These are phyloP conservation scores for Fomitopsis schrenkii DNA, from an alignment of 1,284 basidiomycete species.

Conservation along the genomic window DNA sequence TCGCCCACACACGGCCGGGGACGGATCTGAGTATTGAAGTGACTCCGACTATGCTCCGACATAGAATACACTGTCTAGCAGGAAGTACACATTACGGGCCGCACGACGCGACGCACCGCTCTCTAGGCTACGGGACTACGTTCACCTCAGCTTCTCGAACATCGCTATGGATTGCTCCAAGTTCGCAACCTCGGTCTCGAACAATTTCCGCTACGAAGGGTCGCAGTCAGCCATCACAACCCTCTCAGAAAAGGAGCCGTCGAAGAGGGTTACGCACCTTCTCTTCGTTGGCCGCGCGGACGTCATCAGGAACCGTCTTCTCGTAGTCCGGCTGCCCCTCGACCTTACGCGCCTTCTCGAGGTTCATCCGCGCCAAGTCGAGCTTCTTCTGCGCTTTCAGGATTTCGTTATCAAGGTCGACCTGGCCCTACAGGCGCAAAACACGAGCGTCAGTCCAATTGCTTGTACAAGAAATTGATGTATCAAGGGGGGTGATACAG, in stretches of 20 bases:
- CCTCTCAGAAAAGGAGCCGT: background rate
- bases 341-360: conserved; percentile 77
- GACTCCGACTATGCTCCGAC: too few relatives aligned
- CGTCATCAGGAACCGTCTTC: conserved; percentile 73
- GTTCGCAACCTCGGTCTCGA: conserved; percentile 43
- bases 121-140: background rate
- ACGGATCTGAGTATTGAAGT: too few relatives aligned
- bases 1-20: too few relatives aligned
- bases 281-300: conserved; percentile 64
- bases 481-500: background rate
- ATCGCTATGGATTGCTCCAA: conserved; percentile 40
- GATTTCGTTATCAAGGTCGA: conserved; percentile 83
- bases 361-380: conserved; percentile 60
- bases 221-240: conserved; percentile 1
- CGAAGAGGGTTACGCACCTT: conserved; percentile 49
- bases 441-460: background rate
- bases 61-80: background rate
- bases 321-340: conserved; percentile 75
- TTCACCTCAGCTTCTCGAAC: conserved; percentile 36
- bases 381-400: conserved; percentile 87
- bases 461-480: background rate
- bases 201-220: conserved; percentile 34
- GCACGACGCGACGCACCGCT: background rate
- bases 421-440: conserved; percentile 52
- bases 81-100: background rate